Base-by-base conservation (phyloP, 1,284 basidiomycete species). In the Pisolithus thermaeus region DNA sequence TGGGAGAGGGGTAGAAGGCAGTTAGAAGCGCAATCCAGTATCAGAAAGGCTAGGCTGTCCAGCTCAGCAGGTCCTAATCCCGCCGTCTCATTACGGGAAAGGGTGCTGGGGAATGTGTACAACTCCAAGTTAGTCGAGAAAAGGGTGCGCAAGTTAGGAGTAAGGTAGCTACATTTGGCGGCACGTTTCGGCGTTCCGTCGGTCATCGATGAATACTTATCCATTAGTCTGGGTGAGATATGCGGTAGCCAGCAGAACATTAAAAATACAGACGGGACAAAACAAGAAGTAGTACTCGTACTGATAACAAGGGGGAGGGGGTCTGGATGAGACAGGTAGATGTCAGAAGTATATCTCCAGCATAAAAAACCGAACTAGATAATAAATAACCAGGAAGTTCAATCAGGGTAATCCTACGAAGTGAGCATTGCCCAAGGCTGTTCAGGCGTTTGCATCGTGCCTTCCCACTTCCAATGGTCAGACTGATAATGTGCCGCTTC, bases 361-460 rank as follows among this genome's bases (percentile, higher is more conserved):
- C 66, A 69, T 69, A 68, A 67, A 70, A n/a, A 59, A 68, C 67
- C 65, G 57, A 57, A 56, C 56, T 58, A 35, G 32, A 35, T 35
- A 59, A 70, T 69, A 70, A 70, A 70, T 66, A 66, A 50, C 42
- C 57, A 51, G 38, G 57, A 65, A 52, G 43, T 49, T 45, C 56
- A 54, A 36, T 54, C 51, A 55, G 45, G 58, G 22, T 56, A 56
- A 62, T 62, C 66, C 69, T 73, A 80, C 71, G 73, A 78, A 59
- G 75, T 78, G 64, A 74, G 82, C 57, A 88, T 80, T 35, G 83
- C 83, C 87, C 87, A 90, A 23, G 84, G 75, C 62, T 79, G 81
- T 6, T 90, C 87, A 53, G 75, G 63, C 32, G 77, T 67, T 51
- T 75, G 68, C 83, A 88, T 86, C 28, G 74, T 61, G 55, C 75